Base-by-base conservation (phyloP, 495 filamentous ascomycete species). In the Penicillium riverlandense region DNA sequence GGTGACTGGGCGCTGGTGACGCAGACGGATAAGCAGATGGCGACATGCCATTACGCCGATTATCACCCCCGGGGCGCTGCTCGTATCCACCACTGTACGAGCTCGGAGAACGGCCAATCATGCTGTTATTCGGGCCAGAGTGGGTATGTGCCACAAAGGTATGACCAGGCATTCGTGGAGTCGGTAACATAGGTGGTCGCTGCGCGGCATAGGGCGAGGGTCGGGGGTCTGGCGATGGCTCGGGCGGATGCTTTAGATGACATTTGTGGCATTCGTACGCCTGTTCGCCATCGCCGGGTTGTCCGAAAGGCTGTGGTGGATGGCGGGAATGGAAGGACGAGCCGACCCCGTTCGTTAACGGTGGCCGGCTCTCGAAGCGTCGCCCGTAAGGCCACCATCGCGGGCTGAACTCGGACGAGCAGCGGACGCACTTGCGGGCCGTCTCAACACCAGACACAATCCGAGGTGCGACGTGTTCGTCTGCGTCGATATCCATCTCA, bases 211-310 rank as follows among this genome's bases (percentile, higher is more conserved):
- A 70, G 6, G 59, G 60, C 14, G 69, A 65, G 9, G 59, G 60
- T 10, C 58, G 57, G 13, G 70, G 55, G 37, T 72, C 67, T 2
- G 59, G 49, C 34, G 64, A 59, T 12, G 61, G 53, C 40, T 63
- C 62, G 8, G 67, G 50, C 5, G 58, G 48, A 38, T 66, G 66
- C 53, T 70, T 72, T 37, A 76, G 46, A 49, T 76, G 69, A 44
- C 74, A 78, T 46, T 75, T 76, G 51, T 78, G 74, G 47, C 74
- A 77, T 53, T 74, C 70, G 29, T 66, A 69, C 3, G 50, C 36
- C 7, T 41, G 28, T 44, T 57, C 54, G 28, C 37, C 45, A 39
- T 13, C 32, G 45, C 66, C 67, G 16, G 56, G 41, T 14, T 61
- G 64, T 29, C 52, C 36, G 11, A 63, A 55, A n/a, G 51, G 43